Base-by-base conservation (phyloP, 1,139 yeast species). In the Candida pseudocylindracea region DNA sequence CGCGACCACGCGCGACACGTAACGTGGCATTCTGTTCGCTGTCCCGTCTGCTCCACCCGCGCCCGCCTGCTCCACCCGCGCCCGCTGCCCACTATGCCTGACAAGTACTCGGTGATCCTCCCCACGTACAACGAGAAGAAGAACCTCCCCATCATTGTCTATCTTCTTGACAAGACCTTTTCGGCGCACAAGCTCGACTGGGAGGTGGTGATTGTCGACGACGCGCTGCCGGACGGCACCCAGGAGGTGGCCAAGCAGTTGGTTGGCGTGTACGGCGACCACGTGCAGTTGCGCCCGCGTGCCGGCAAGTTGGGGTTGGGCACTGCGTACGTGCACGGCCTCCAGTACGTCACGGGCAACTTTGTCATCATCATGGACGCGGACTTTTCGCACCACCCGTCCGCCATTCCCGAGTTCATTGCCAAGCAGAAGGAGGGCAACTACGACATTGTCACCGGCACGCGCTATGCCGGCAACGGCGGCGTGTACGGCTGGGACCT, bases 401-500 rank as follows among this genome's bases (percentile, higher is more conserved):
- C 71, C 42, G 76, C 85, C 30, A 75, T 76, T 49, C 88, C 88
- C 6, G 58, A 72, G 48, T 75, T 76, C 46, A 73, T 76, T 43
- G 65, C 63, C 36, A 69, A 71, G 48, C 91, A 76, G 48, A 64
- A 72, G 51, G 56, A 61, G 37, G 64, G 60, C 34, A 53, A 75
- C 51, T 74, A 54, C 45, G 91, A 76, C 45, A 75, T 76, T 49
- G 88, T 76, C 34, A 75, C 88, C n/a, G 91, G 91, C 33, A 76
- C 91, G 12, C 65, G 91, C 45, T 76, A 76, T 44, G 76, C 78
- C 12, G 85, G 85, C 10, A 58, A 75, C 42, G 91, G 91, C 26
- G 91, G 91, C 32, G 91, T 76, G 27, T 76, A 63, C 44, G 91
- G 91, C 27, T 76, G 91, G 91, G 85, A 76, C 46, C 63, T 76